Evolutionary conservation across 768 basidiomycete species (phyloP).

Genomic region (Phanerodontia chrysosporium): DNA sequence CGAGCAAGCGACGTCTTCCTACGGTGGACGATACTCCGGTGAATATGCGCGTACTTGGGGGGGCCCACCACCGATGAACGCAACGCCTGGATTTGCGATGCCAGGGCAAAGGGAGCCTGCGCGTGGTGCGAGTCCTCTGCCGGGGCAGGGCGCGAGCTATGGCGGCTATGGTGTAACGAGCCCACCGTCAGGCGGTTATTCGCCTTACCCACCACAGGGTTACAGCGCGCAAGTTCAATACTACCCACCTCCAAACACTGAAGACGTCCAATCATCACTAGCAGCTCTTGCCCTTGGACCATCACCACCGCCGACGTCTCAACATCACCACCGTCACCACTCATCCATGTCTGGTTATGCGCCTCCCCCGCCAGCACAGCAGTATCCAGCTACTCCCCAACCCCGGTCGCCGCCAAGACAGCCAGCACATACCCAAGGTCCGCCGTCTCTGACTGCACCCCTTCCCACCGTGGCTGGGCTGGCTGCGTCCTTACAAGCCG

Average conservation of each 20-base stretch:
- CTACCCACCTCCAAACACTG: slow-evolving; percentile 13
- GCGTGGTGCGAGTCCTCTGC: slow-evolving; percentile 22
- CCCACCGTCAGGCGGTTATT: slow-evolving; percentile 19
- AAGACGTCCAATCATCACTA: slow-evolving; percentile 8
- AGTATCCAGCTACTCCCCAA: not conserved
- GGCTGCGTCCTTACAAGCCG: slow-evolving; percentile 40
- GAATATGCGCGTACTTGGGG: slow-evolving; percentile 15
- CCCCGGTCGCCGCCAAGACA: not conserved
- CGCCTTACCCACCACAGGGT: slow-evolving; percentile 17
- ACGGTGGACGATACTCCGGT: slow-evolving; percentile 16
- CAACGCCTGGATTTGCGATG: slow-evolving; percentile 11
- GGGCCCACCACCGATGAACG: slow-evolving; percentile 15
- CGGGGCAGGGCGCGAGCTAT: slow-evolving; percentile 3
- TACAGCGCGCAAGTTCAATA: slow-evolving; percentile 11
- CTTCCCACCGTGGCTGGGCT: slow-evolving; percentile 65
- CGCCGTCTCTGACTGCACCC: slow-evolving; percentile 59
- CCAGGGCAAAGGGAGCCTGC: slow-evolving; percentile 3
- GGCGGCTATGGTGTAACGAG: slow-evolving; percentile 8
- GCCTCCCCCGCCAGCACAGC: slow-evolving; percentile 1
- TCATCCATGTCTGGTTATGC: not conserved
- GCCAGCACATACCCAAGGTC: slow-evolving; percentile 13
- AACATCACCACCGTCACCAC: not conserved
- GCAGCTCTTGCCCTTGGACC: slow-evolving; percentile 9
- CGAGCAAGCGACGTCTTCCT: slow-evolving; percentile 31
- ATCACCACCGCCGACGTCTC: not conserved